A percentile compares a stretch with the other conserved stretches of the same genome.
These are phyloP conservation scores for Hypoxylon rickii DNA, from an alignment of 495 filamentous ascomycete genomes.

Conservation along the genomic window DNA sequence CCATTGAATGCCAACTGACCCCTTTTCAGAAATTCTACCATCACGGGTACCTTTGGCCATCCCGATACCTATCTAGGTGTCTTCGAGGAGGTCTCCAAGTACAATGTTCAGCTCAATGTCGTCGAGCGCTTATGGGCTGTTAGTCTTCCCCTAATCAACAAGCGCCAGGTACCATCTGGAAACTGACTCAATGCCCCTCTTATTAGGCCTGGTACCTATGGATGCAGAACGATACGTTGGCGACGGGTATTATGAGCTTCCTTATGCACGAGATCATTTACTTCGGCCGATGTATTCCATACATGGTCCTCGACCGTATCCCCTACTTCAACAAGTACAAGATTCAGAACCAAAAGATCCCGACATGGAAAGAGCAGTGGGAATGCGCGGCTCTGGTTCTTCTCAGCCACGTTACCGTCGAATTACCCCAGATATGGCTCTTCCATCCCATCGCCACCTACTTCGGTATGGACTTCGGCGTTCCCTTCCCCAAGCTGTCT, in stretches of 20 bases:
- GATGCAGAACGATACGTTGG: slow-evolving; percentile 96
- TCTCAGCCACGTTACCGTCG: slow-evolving; percentile 92
- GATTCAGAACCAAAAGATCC: slow-evolving; percentile 89
- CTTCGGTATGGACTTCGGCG: slow-evolving; percentile 83
- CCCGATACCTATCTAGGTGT: slow-evolving; percentile 75
- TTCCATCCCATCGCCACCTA: slow-evolving; percentile 98
- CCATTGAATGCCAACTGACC: slow-evolving; percentile 27
- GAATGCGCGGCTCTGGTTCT: slow-evolving; percentile 90
- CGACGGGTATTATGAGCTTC: slow-evolving; percentile 96
- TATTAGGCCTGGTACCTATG: slow-evolving; percentile 81
- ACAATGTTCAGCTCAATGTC: slow-evolving; percentile 85
- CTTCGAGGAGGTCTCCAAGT: slow-evolving; percentile 83
- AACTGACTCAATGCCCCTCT: slow-evolving; percentile 25
- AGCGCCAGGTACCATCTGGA: slow-evolving; percentile 6
- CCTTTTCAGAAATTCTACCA: slow-evolving; percentile 59
- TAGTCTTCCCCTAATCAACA: slow-evolving; percentile 42
- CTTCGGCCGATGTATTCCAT: slow-evolving; percentile 89
- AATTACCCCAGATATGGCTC: slow-evolving; percentile 97
- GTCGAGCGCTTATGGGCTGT: slow-evolving; percentile 88
- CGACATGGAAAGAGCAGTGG: slow-evolving; percentile 89
- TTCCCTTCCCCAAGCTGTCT: slow-evolving; percentile 83
- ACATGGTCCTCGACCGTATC: slow-evolving; percentile 89
- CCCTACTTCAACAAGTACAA: slow-evolving; percentile 91
- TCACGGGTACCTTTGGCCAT: slow-evolving; percentile 51
- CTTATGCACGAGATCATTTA: slow-evolving; percentile 92